Evolutionary conservation across 1,139 yeast genomes (phyloP).

Genomic region (Kurtzmaniella quercitrusa): DNA sequence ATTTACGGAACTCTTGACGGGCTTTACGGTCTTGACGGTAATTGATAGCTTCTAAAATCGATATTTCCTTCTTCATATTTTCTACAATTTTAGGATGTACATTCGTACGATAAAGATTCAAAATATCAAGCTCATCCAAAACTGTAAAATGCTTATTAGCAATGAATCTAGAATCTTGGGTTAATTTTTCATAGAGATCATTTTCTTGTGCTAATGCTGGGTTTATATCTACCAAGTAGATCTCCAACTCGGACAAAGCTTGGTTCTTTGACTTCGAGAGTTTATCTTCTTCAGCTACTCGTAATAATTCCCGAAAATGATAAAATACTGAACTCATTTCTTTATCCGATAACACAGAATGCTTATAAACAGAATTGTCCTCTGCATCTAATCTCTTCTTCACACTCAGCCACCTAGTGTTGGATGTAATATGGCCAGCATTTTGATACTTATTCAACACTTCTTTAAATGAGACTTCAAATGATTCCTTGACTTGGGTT

Average conservation of each 20-base stretch:
- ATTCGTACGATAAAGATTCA: slow-evolving; percentile 48
- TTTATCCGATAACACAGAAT: slow-evolving; percentile 56
- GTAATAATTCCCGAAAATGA: slow-evolving; percentile 43
- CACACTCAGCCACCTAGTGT: slow-evolving; percentile 65
- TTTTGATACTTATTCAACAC: slow-evolving; percentile 38
- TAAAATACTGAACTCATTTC: slow-evolving; percentile 51
- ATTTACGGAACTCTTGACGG: slow-evolving; percentile 51
- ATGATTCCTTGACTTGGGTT: slow-evolving; percentile 48
- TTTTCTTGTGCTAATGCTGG: slow-evolving; percentile 28
- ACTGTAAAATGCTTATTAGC: slow-evolving; percentile 55
- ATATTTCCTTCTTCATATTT: slow-evolving; percentile 32
- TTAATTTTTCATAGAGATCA: slow-evolving; percentile 33
- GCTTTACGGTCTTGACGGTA: slow-evolving; percentile 60
- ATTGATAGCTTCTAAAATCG: slow-evolving; percentile 34
- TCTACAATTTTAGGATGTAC: slow-evolving; percentile 36
- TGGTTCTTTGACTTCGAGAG: slow-evolving; percentile 32
- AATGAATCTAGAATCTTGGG: slow-evolving; percentile 48
- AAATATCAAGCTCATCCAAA: slow-evolving; percentile 56
- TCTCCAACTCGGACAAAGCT: slow-evolving; percentile 50
- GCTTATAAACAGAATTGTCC: slow-evolving; percentile 63
- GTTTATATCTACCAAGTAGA: slow-evolving; percentile 39
- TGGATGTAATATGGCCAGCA: slow-evolving; percentile 41
- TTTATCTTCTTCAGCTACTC: slow-evolving; percentile 30
- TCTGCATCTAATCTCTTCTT: slow-evolving; percentile 44
- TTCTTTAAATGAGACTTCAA: slow-evolving; percentile 48